These are phyloP conservation scores for Podaxis mareebaensis DNA, from an alignment of 768 basidiomycete species.

Conservation along the genomic window DNA sequence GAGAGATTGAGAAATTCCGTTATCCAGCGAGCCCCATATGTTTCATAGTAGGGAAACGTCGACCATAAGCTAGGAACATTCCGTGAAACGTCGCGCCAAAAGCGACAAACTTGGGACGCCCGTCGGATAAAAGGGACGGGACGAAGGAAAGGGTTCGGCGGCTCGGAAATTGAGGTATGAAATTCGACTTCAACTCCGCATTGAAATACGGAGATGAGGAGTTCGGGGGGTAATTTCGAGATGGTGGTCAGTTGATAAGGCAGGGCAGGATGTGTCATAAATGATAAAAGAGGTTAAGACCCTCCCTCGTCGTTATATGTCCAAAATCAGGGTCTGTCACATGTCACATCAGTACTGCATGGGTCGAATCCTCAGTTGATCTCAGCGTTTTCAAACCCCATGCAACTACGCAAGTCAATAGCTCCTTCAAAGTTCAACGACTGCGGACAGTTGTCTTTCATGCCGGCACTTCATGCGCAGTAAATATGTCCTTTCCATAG, in stretches of 20 bases:
- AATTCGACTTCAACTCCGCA: background rate
- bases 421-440: too few relatives aligned
- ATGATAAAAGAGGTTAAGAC: background rate
- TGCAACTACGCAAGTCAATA: too few relatives aligned
- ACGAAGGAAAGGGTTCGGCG: conserved; percentile 5
- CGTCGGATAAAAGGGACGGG: conserved; percentile 1
- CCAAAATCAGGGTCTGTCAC: background rate
- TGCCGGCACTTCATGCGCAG: too few relatives aligned
- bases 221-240: conserved; percentile 8
- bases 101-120: conserved; percentile 10
- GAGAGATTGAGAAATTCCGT: conserved; percentile 1
- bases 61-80: conserved; percentile 4
- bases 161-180: background rate
- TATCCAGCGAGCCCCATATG: background rate
- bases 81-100: conserved; percentile 1
- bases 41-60: background rate
- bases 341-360: background rate
- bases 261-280: conserved; percentile 1
- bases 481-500: too few relatives aligned
- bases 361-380: background rate
- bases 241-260: background rate
- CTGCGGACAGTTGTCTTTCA: too few relatives aligned
- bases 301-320: background rate
- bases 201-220: conserved; percentile 8
- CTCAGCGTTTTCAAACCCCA: too few relatives aligned